These are phyloP conservation scores for Rhizodiscina lignyota DNA, from an alignment of 495 filamentous ascomycete species.

Conservation along the genomic window DNA sequence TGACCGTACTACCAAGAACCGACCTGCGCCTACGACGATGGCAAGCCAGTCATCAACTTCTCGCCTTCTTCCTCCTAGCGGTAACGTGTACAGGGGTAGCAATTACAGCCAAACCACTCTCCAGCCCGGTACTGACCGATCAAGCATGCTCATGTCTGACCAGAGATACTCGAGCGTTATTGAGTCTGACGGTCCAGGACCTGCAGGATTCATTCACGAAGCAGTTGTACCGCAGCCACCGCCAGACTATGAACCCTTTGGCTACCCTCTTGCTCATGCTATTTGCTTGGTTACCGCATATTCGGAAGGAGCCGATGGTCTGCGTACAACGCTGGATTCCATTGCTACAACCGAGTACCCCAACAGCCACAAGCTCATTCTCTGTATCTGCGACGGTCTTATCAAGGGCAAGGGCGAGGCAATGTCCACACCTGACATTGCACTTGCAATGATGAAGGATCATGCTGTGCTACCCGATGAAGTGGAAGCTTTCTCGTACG, in stretches of 20 bases:
- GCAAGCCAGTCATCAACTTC: conserved; percentile 72
- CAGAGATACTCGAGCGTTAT: conserved; percentile 35
- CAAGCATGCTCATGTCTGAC: conserved; percentile 35
- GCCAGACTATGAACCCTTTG: conserved; percentile 89
- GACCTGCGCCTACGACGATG: conserved; percentile 73
- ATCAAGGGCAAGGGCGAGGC: conserved; percentile 93
- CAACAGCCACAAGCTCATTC: conserved; percentile 92
- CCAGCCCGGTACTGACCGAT: conserved; percentile 34
- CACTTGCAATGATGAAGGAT: conserved; percentile 88
- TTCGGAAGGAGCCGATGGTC: conserved; percentile 84
- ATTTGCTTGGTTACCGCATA: conserved; percentile 96
- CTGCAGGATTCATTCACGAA: conserved; percentile 87
- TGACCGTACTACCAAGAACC: conserved; percentile 34
- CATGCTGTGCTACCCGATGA: conserved; percentile 61
- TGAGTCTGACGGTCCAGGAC: conserved; percentile 59
- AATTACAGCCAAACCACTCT: conserved; percentile 51
- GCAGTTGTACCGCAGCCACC: conserved; percentile 95
- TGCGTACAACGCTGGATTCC: conserved; percentile 89
- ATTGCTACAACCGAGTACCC: conserved; percentile 97
- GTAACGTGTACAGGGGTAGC: conserved; percentile 49
- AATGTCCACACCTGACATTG: conserved; percentile 76
- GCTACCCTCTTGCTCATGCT: conserved; percentile 81
- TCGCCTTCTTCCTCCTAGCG: conserved; percentile 50
- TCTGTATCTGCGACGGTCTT: conserved; percentile 93
- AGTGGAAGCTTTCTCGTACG: conserved; percentile 82